Percentiles rank a stretch among this genome's conserved stretches.
phyloP scores from a whole-genome alignment of 2,329 filamentous ascomycete genomes.

The Pseudogymnoascus sp. region DNA sequence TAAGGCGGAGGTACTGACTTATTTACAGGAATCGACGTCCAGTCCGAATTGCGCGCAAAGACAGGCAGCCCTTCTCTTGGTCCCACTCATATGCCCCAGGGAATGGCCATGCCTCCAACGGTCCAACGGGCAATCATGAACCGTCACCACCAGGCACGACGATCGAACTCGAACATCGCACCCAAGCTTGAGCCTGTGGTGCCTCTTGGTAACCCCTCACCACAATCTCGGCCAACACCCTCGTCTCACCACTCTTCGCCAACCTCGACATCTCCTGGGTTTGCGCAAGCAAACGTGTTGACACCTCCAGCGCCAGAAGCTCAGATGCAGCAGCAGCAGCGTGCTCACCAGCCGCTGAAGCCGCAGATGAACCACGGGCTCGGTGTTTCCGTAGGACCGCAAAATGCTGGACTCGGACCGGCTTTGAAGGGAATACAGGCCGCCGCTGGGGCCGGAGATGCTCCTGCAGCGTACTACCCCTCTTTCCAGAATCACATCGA shows the following conservation, averaged over 20 bases:
- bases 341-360: conserved; percentile 40
- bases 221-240: conserved; percentile 74
- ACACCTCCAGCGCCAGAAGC: conserved; percentile 55
- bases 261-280: conserved; percentile 56
- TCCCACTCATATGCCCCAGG: conserved; percentile 61
- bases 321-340: conserved; percentile 44
- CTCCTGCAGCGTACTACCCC: conserved; percentile 62
- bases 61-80: conserved; percentile 77
- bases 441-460: conserved; percentile 32
- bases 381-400: conserved; percentile 22
- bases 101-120: conserved; percentile 65
- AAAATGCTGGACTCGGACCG: conserved; percentile 25
- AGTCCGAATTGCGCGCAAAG: conserved; percentile 90
- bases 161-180: conserved; percentile 68
- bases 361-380: conserved; percentile 16
- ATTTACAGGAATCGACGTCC: conserved; percentile 80
- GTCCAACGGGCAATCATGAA: conserved; percentile 78
- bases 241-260: conserved; percentile 72
- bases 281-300: conserved; percentile 53
- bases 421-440: conserved; percentile 27
- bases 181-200: conserved; percentile 57
- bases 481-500: conserved; percentile 93
- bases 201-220: conserved; percentile 47
- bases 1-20: conserved; percentile 18
- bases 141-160: conserved; percentile 63